Conservation (phyloP, 306 rosid species). For the Acacia melanoxylon region DNA sequence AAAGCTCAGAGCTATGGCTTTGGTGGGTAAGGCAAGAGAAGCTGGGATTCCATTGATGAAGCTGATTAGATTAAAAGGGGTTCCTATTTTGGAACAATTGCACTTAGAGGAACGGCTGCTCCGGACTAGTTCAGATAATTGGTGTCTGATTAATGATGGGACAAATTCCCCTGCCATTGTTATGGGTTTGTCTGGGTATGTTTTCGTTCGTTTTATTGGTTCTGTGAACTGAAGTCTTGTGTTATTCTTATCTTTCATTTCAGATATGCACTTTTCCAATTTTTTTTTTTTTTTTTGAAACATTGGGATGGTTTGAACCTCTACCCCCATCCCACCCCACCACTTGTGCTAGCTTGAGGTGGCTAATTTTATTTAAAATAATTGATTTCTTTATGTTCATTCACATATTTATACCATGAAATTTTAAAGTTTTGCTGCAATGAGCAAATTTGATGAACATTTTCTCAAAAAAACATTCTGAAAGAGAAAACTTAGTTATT, state of each 20-base stretch:
- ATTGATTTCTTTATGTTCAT: too few relatives aligned
- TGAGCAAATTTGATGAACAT: too few relatives aligned
- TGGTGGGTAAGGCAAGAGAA: neutral
- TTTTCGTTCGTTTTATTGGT: neutral
- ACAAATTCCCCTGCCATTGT: slow-evolving; percentile 60
- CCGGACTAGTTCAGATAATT: slow-evolving; percentile 75
- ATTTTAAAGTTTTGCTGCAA: too few relatives aligned
- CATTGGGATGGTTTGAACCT: too few relatives aligned
- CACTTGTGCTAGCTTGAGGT: too few relatives aligned
- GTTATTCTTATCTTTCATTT: neutral
- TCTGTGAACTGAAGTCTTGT: slow-evolving; percentile 1
- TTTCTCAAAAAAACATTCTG: too few relatives aligned
- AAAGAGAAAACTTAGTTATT: too few relatives aligned
- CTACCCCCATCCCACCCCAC: too few relatives aligned
- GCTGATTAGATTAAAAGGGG: slow-evolving; percentile 36
- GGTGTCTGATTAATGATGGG: slow-evolving; percentile 91
- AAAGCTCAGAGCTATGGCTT: neutral
- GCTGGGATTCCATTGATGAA: slow-evolving; percentile 9
- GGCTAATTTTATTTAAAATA: too few relatives aligned
- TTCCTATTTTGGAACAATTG: slow-evolving; percentile 82
- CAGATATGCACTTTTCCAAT: neutral
- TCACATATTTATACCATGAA: too few relatives aligned
- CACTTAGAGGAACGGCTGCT: slow-evolving; percentile 82
- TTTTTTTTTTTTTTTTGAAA: too few relatives aligned
- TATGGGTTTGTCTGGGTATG: slow-evolving; percentile 95